A percentile compares a stretch with the other conserved stretches of the same genome.
Conservation (phyloP, 2,329 filamentous ascomycete species). For the Xylaria multiplex region DNA sequence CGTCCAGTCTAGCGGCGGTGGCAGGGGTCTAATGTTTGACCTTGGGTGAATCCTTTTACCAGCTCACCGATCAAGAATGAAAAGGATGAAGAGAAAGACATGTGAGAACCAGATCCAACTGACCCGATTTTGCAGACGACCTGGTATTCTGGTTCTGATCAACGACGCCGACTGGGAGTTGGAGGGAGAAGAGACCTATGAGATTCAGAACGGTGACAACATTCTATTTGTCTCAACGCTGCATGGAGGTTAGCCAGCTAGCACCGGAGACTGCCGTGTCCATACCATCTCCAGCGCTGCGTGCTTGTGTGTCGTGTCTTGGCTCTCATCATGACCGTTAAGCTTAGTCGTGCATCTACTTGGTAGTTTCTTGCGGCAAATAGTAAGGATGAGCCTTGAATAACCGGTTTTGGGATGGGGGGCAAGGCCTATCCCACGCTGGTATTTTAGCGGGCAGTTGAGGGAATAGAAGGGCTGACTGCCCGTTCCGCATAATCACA, state of each 20-base stretch:
- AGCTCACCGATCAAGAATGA: conserved; percentile 33
- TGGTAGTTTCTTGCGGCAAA: not conserved
- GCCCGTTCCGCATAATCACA: conserved; percentile 21
- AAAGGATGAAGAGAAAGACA: not conserved
- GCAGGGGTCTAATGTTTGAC: conserved; percentile 14
- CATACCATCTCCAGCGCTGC: conserved; percentile 4
- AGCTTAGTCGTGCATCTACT: conserved; percentile 18
- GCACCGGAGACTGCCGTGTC: conserved; percentile 13
- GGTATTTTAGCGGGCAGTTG: not conserved
- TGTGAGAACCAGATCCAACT: conserved; percentile 34
- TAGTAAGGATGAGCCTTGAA: conserved; percentile 29
- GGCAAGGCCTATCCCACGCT: conserved; percentile 1
- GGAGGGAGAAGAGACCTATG: conserved; percentile 91
- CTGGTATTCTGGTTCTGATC: conserved; percentile 94
- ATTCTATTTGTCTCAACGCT: conserved; percentile 96
- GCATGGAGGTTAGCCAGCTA: conserved; percentile 77
- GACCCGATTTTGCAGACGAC: conserved; percentile 69
- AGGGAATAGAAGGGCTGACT: conserved; percentile 1
- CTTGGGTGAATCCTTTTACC: conserved; percentile 27
- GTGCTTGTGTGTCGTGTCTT: conserved; percentile 23
- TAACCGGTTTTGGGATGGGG: conserved; percentile 23
- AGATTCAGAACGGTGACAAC: conserved; percentile 82
- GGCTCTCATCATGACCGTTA: conserved; percentile 26
- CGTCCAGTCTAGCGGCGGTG: conserved; percentile 9
- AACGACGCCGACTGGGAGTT: conserved; percentile 99